Conservation (phyloP, 805 yeast species). For the Spathaspora sp. region DNA sequence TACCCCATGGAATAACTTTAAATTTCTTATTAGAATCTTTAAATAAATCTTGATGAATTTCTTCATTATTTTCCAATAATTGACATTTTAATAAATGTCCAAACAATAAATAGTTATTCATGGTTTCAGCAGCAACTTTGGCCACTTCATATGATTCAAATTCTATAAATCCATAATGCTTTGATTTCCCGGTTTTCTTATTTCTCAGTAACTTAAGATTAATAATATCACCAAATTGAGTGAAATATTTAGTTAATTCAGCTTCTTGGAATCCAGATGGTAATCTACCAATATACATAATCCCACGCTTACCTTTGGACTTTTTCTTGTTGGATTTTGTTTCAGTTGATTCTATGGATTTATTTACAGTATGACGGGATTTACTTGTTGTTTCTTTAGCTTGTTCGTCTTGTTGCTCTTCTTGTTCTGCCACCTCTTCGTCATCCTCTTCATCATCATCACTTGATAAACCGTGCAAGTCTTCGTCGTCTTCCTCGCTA, state of each 20-base stretch:
- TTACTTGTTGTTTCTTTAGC: conserved; percentile 2
- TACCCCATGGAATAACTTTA: conserved; percentile 57
- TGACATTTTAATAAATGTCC: conserved; percentile 76
- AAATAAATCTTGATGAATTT: conserved; percentile 53
- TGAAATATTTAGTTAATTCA: conserved; percentile 74
- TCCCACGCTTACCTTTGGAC: conserved; percentile 44
- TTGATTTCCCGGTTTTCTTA: conserved; percentile 84
- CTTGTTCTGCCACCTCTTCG: conserved; percentile 19
- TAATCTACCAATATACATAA: conserved; percentile 84
- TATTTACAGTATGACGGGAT: conserved; percentile 21
- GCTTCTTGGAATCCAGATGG: conserved; percentile 90
- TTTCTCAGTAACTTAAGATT: conserved; percentile 82
- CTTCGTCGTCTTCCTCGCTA: conserved; percentile 21
- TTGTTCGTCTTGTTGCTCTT: conserved; percentile 6
- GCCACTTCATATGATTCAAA: conserved; percentile 76
- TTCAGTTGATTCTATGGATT: conserved; percentile 10
- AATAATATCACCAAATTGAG: conserved; percentile 84
- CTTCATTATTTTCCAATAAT: conserved; percentile 51
- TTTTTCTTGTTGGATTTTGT: conserved; percentile 7
- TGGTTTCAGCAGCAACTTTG: conserved; percentile 84
- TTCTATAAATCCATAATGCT: conserved; percentile 89
- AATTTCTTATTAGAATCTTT: conserved; percentile 52
- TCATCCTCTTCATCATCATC: conserved; percentile 21
- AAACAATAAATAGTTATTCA: conserved; percentile 89
- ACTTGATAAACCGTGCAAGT: conserved; percentile 4